Conservation (phyloP, 106 monocot genomes). For the Triglochin maritima region DNA sequence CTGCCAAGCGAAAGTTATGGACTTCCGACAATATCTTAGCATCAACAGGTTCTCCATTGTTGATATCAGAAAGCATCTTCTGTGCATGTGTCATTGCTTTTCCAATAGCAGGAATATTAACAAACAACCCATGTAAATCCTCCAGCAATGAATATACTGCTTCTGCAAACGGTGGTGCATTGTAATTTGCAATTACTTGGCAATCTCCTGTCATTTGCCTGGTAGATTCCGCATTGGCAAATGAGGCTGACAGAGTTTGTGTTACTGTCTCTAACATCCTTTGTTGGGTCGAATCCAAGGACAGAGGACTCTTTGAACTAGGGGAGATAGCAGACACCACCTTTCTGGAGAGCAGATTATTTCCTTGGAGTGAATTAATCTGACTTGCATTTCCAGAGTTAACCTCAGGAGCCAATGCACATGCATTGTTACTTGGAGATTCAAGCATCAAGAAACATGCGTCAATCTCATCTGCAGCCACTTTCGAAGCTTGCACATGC, state of each 20-base stretch:
- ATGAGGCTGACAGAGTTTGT: conserved; percentile 25
- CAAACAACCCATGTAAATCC: conserved; percentile 54
- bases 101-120: conserved; percentile 43
- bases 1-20: conserved; percentile 50
- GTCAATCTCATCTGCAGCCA: conserved; percentile 43
- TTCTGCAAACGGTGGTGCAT: conserved; percentile 57
- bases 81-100: conserved; percentile 56
- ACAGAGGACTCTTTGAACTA: conserved; percentile 24
- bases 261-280: conserved; percentile 46
- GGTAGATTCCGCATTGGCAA: conserved; percentile 9
- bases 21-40: conserved; percentile 39
- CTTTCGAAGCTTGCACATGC: conserved; percentile 67
- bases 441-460: conserved; percentile 68
- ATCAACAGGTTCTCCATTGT: conserved; percentile 43
- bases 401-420: neutral
- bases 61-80: conserved; percentile 43
- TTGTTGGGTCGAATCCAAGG: conserved; percentile 23
- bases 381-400: conserved; percentile 3
- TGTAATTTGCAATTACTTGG: conserved; percentile 18
- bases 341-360: conserved; percentile 29
- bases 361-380: conserved; percentile 20
- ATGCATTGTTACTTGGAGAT: conserved; percentile 41
- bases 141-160: conserved; percentile 42
- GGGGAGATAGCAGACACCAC: neutral
- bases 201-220: conserved; percentile 5